Percentiles rank a stretch among this genome's conserved stretches.
These are phyloP conservation scores for Amanita molliuscula DNA, from an alignment of 768 basidiomycete species.

Conservation along the genomic window DNA sequence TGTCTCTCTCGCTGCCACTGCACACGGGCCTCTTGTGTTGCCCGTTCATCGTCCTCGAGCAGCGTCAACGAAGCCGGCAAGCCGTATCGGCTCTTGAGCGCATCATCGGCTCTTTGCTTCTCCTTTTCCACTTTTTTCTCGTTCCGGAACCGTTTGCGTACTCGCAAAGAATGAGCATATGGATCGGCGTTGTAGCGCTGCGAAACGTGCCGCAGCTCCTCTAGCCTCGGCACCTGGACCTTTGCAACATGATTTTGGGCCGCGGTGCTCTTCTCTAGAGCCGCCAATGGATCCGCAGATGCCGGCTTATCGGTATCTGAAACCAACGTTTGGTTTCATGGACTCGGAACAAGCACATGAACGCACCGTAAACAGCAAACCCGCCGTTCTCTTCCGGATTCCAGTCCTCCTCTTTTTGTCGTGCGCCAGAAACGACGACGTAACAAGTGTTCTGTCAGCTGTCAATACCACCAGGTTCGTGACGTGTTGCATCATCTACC, in stretches of 20 bases:
- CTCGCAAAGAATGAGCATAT: conserved; percentile 63
- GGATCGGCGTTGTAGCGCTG: conserved; percentile 81
- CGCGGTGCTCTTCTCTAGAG: conserved; percentile 81
- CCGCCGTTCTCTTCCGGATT: conserved; percentile 94
- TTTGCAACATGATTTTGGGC: conserved; percentile 64
- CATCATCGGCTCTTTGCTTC: conserved; percentile 60
- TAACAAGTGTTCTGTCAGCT: conserved; percentile 80
- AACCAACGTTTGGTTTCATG: not conserved
- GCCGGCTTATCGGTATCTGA: conserved; percentile 61
- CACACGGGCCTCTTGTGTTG: conserved; percentile 48
- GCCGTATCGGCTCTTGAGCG: conserved; percentile 65
- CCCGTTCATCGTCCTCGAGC: conserved; percentile 53
- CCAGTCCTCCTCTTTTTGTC: conserved; percentile 95
- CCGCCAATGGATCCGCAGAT: conserved; percentile 76
- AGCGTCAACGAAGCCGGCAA: conserved; percentile 61
- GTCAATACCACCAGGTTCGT: not conserved
- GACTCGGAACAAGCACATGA: not conserved
- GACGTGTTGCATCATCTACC: not conserved
- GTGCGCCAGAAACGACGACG: conserved; percentile 86
- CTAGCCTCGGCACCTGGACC: conserved; percentile 72
- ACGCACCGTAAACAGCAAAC: conserved; percentile 74
- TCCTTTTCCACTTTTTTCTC: conserved; percentile 75
- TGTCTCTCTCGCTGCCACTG: conserved; percentile 33
- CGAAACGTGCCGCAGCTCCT: conserved; percentile 67
- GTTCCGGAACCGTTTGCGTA: conserved; percentile 75